These are phyloP conservation scores for Rhodotorula diobovata DNA, from an alignment of 768 basidiomycete species.

Conservation along the genomic window DNA sequence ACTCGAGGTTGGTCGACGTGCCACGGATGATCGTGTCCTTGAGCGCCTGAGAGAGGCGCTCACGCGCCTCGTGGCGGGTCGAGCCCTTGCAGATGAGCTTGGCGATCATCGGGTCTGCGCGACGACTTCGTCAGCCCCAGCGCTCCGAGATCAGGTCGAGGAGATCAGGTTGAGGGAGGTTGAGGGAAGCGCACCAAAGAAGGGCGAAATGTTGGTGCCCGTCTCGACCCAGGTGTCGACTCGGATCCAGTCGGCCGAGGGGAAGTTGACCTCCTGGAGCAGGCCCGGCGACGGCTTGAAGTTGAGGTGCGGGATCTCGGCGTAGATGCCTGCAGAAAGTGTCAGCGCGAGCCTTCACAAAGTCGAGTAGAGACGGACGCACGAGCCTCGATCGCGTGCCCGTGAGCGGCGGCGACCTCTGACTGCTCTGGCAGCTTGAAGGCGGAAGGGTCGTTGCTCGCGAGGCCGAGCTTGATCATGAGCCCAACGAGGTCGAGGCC, in stretches of 20 bases:
- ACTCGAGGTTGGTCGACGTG: conserved; percentile 60
- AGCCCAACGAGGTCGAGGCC: conserved; percentile 61
- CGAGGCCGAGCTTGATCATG: conserved; percentile 27
- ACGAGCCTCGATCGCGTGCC: conserved; percentile 56
- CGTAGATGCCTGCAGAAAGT: conserved; percentile 51
- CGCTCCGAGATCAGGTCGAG: neutral
- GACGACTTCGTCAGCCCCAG: conserved; percentile 48
- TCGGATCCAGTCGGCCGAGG: conserved; percentile 39
- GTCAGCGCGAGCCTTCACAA: too few relatives aligned
- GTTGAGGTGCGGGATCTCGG: conserved; percentile 59
- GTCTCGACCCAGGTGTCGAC: conserved; percentile 56
- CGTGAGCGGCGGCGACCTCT: neutral
- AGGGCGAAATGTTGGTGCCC: conserved; percentile 52
- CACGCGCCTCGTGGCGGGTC: conserved; percentile 53
- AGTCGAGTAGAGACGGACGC: neutral
- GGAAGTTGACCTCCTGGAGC: conserved; percentile 57
- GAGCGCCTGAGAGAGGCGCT: conserved; percentile 51
- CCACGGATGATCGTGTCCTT: conserved; percentile 54
- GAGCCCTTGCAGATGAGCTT: conserved; percentile 59
- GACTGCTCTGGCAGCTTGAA: conserved; percentile 9
- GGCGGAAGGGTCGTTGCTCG: neutral
- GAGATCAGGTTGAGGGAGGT: neutral
- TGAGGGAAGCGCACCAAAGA: conserved; percentile 19
- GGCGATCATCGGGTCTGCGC: conserved; percentile 52
- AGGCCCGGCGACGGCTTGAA: conserved; percentile 62